These are phyloP conservation scores for Lactifluus echinatus DNA, from an alignment of 768 basidiomycete genomes.

Conservation along the genomic window DNA sequence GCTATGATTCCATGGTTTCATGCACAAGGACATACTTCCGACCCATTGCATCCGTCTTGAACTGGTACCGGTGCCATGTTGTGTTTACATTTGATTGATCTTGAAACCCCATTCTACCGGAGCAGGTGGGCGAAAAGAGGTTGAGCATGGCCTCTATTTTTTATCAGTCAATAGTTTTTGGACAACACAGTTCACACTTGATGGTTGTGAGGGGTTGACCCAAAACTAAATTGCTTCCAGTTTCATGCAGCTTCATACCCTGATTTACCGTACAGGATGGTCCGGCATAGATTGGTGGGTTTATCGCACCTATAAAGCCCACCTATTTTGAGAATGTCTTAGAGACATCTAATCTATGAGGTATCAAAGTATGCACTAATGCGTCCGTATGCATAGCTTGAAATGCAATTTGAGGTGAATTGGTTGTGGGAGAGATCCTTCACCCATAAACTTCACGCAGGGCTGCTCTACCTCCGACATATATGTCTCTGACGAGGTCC, in stretches of 20 bases:
- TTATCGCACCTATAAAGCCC: too few relatives aligned
- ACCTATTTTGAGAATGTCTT: too few relatives aligned
- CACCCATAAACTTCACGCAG: not conserved
- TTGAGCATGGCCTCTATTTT: too few relatives aligned
- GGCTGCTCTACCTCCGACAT: not conserved
- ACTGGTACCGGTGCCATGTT: not conserved
- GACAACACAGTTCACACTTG: not conserved
- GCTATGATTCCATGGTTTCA: slow-evolving; percentile 6
- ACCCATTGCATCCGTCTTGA: not conserved
- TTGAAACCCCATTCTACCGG: not conserved
- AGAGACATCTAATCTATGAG: too few relatives aligned
- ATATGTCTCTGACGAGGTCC: not conserved
- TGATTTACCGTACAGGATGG: too few relatives aligned
- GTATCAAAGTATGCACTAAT: not conserved
- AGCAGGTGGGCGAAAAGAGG: not conserved
- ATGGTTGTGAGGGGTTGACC: not conserved
- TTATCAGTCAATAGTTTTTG: not conserved
- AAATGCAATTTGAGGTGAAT: too few relatives aligned
- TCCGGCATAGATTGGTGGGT: too few relatives aligned
- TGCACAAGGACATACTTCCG: slow-evolving; percentile 2
- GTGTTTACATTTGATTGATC: not conserved
- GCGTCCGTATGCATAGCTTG: not conserved
- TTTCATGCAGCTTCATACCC: too few relatives aligned
- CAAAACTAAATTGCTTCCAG: not conserved
- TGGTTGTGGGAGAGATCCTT: not conserved